A percentile compares a stretch with the other conserved stretches of the same genome.
Conservation (phyloP, 73 alveolate genomes). For the Uronychia binucleata region DNA sequence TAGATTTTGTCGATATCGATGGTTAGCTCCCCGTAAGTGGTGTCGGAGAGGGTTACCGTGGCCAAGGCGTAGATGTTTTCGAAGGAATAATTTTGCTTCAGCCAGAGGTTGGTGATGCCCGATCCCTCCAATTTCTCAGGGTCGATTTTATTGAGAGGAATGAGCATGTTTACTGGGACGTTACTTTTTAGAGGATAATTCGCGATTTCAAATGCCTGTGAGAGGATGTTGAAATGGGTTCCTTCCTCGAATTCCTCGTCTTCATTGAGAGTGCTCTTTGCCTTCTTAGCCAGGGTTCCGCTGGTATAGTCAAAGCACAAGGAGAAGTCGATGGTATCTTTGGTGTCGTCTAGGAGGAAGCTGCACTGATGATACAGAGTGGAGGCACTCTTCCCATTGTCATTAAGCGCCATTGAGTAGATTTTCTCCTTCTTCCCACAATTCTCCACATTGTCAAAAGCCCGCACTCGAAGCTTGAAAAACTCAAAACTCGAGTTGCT, state of each 20-base stretch:
- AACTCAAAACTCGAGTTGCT: neutral
- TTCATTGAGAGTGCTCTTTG: neutral
- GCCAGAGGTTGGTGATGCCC: neutral
- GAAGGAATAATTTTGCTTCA: neutral
- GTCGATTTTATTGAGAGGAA: neutral
- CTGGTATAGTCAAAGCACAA: neutral
- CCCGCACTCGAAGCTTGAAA: neutral
- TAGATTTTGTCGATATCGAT: neutral
- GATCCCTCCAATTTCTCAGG: neutral
- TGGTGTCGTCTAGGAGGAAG: neutral
- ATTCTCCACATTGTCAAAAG: neutral
- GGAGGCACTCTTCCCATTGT: neutral
- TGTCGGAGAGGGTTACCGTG: neutral
- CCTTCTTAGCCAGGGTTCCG: neutral
- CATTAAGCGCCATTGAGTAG: neutral
- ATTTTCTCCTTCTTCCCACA: neutral
- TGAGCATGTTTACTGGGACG: neutral
- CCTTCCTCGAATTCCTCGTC: neutral
- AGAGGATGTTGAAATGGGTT: neutral
- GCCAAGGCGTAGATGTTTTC: neutral
- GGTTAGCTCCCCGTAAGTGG: neutral
- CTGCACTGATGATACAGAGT: neutral
- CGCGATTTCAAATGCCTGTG: neutral
- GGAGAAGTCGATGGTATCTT: neutral
- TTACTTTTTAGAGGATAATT: neutral